Evolutionary conservation across 192 early-diverging fungal species (phyloP), one percentile per base, ranked within the genome.

Genomic region (Helicostylum pulchrum): DNA sequence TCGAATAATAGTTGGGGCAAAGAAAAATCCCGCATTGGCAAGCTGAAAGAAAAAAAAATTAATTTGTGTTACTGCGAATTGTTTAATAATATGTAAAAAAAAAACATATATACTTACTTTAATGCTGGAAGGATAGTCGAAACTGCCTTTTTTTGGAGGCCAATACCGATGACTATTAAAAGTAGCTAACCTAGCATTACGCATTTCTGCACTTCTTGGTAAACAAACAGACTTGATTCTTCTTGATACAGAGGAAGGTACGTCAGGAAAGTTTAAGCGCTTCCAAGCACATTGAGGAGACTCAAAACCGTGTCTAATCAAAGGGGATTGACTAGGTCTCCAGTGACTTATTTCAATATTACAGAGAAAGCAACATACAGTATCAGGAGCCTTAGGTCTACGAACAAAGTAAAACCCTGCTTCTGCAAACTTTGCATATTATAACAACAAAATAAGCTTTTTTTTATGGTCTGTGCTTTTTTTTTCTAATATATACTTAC

Each of bases 321-420:
- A 36, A 7, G 67, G 67, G 5, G 67, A 56, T 48, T 62, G 44
- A 20, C 42, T 51, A 9, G 26, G 50, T 8, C 50, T 53, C 67
- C 67, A 69, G 15, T 56, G 30, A 56, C 15, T 20, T 4, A 63
- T 26, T 8, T 42, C 39, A 12, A 69, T 32, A 23, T 62, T 30
- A 23, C 67, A 69, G 4, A 57, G 46, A 44, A 56, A 63, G 10
- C 67, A 69, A 11, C 34, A 11, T 21, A 62, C 42, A 5, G 4
- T 11, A 43, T 66, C 64, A 8, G 21, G 3, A 15, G 34, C 15
- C 17, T 21, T 45, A 23, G 26, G 19, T 32, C 32, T 42, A 4
- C 23, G n/a, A 46, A 42, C 23, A 48, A 9, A 34, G 20, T 62
- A 69, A 21, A 69, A 63, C 12, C 67, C 67, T 47, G 67, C 67